Percentiles rank a stretch among this genome's conserved stretches.
Conservation (phyloP, 2,329 filamentous ascomycete species). For the Juglanconis juglandina region DNA sequence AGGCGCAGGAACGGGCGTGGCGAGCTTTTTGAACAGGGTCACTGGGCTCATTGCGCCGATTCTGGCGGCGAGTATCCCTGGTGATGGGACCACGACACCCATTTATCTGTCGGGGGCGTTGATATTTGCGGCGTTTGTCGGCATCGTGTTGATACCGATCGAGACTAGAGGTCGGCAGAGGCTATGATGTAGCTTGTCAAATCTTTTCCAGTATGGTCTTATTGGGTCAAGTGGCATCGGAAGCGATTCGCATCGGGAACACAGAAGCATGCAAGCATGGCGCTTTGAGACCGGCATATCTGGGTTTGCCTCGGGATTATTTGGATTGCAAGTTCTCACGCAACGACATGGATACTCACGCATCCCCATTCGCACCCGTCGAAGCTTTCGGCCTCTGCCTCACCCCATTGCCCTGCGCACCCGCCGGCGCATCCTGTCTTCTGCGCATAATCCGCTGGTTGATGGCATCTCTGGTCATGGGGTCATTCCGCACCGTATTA, state of each 20-base stretch:
- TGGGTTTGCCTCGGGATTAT: not conserved
- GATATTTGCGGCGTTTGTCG: conserved; percentile 57
- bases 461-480: conserved; percentile 78
- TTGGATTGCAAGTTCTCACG: not conserved
- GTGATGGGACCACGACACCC: conserved; percentile 54
- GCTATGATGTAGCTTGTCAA: conserved; percentile 34
- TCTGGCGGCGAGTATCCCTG: conserved; percentile 59
- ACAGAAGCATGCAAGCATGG: not conserved
- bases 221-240: not conserved
- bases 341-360: not conserved
- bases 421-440: conserved; percentile 59
- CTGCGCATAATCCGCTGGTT: conserved; percentile 62
- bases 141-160: conserved; percentile 59
- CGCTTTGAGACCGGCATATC: too few relatives aligned
- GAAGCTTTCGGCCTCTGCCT: conserved; percentile 5
- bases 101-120: conserved; percentile 56
- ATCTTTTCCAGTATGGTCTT: not conserved
- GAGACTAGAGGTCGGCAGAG: conserved; percentile 60
- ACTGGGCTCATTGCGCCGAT: conserved; percentile 67
- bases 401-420: conserved; percentile 50
- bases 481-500: conserved; percentile 76
- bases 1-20: conserved; percentile 69
- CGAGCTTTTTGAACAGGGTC: conserved; percentile 67
- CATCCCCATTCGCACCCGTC: not conserved
- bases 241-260: not conserved